A percentile compares a stretch with the other conserved stretches of the same genome.
Conservation (phyloP, 2,329 filamentous ascomycete genomes). For the Exophiala spinifera region DNA sequence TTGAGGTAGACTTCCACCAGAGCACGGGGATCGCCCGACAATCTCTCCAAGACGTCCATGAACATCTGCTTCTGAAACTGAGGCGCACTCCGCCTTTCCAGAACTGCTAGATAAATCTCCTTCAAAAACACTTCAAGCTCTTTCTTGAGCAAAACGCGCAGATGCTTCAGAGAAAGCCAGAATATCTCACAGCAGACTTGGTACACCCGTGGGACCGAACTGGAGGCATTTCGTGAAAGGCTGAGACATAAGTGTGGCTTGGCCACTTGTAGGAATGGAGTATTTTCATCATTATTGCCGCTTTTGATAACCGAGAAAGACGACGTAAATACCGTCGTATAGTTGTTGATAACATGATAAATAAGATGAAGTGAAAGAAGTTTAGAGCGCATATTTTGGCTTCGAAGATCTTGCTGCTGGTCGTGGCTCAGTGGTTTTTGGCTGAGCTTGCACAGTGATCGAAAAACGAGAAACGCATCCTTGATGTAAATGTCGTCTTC, state of each 20-base stretch:
- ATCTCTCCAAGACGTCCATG: conserved; percentile 75
- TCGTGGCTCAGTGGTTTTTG: conserved; percentile 87
- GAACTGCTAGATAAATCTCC: conserved; percentile 89
- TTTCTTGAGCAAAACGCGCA: conserved; percentile 95
- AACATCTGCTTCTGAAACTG: conserved; percentile 90
- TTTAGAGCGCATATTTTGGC: conserved; percentile 96
- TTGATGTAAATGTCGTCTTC: conserved; percentile 94
- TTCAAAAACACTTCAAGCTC: conserved; percentile 98
- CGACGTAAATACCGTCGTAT: conserved; percentile 85
- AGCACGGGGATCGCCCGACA: conserved; percentile 81
- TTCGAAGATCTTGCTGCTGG: conserved; percentile 86
- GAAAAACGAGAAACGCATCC: conserved; percentile 94
- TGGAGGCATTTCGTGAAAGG: conserved; percentile 90
- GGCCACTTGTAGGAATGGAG: conserved; percentile 87
- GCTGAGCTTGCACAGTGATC: conserved; percentile 95
- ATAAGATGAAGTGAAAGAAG: conserved; percentile 92
- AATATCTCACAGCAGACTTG: conserved; percentile 97
- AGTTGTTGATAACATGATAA: conserved; percentile 91
- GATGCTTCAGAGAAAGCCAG: conserved; percentile 92
- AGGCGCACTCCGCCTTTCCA: conserved; percentile 83
- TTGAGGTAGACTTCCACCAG: conserved; percentile 96
- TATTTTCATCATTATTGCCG: conserved; percentile 76
- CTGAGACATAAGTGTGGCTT: conserved; percentile 97
- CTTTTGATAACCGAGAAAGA: conserved; percentile 89
- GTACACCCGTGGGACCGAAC: conserved; percentile 86